Conservation (phyloP, 441 rosid genomes). For the Macaranga tanarius region DNA sequence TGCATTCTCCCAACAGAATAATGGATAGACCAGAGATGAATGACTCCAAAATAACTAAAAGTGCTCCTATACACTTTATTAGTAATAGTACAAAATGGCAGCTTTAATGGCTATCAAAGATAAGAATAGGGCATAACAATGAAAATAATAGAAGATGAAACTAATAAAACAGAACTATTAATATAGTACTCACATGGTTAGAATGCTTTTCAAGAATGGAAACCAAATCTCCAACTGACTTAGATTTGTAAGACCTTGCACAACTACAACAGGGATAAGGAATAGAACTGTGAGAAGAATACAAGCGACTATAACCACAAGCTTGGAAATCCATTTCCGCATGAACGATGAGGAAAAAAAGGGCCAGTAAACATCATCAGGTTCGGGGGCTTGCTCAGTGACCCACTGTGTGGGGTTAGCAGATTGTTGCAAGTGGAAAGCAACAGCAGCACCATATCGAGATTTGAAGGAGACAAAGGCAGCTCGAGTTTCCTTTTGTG, state of each 20-base stretch:
- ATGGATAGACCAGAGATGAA: neutral
- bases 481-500: conserved; percentile 77
- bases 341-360: conserved; percentile 85
- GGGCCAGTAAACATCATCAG: conserved; percentile 93
- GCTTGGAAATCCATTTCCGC: conserved; percentile 78
- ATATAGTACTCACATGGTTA: conserved; percentile 54
- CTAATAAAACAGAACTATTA: neutral
- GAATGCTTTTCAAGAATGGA: conserved; percentile 75
- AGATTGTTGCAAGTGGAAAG: conserved; percentile 75
- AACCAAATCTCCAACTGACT: conserved; percentile 71
- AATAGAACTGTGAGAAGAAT: conserved; percentile 76
- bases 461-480: conserved; percentile 97
- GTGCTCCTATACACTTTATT: neutral
- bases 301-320: conserved; percentile 65
- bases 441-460: conserved; percentile 79
- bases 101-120: neutral
- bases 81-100: neutral
- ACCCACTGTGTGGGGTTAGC: conserved; percentile 83
- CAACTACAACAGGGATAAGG: conserved; percentile 84
- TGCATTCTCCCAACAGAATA: neutral
- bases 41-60: neutral
- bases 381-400: conserved; percentile 87
- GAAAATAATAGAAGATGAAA: neutral
- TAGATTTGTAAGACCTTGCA: conserved; percentile 94
- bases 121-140: neutral